phyloP scores from a whole-genome alignment of 2,329 filamentous ascomycete species.

The Hypoxylon sp. region DNA sequence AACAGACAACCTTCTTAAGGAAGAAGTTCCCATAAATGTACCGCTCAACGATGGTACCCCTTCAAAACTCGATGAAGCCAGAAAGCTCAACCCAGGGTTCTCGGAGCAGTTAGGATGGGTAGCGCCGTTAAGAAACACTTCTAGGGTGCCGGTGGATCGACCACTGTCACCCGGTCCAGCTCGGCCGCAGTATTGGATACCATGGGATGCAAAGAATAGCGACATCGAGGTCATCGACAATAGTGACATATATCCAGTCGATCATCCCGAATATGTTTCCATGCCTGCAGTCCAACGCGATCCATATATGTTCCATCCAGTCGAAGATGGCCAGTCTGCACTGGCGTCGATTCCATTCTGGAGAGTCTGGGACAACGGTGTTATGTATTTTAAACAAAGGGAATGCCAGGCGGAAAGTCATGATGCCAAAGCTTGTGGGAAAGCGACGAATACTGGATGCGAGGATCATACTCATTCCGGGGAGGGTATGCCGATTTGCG shows the following conservation, averaged over 20 bases:
- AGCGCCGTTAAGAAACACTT: conserved; percentile 8
- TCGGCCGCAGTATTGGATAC: conserved; percentile 18
- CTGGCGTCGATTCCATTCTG: conserved; percentile 26
- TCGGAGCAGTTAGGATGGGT: not conserved
- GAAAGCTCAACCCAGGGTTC: conserved; percentile 8
- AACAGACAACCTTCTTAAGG: not conserved
- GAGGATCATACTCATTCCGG: conserved; percentile 27
- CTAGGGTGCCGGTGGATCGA: not conserved
- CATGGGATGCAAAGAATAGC: not conserved
- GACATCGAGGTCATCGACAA: not conserved
- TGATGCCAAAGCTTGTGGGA: not conserved
- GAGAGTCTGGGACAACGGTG: conserved; percentile 11
- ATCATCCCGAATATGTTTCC: conserved; percentile 10
- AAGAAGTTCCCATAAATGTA: not conserved
- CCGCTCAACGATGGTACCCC: not conserved
- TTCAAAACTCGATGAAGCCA: not conserved
- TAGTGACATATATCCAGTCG: not conserved
- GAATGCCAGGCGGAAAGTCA: not conserved
- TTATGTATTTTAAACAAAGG: not conserved
- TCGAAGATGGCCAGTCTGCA: not conserved
- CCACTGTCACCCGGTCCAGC: conserved; percentile 23
- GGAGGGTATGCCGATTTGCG: conserved; percentile 21
- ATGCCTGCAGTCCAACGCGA: not conserved
- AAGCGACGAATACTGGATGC: conserved; percentile 3
- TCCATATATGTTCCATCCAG: conserved; percentile 27